A percentile compares a stretch with the other conserved stretches of the same genome.
Conservation (phyloP, 345 rosid species). For the Syzygium aromaticum region DNA sequence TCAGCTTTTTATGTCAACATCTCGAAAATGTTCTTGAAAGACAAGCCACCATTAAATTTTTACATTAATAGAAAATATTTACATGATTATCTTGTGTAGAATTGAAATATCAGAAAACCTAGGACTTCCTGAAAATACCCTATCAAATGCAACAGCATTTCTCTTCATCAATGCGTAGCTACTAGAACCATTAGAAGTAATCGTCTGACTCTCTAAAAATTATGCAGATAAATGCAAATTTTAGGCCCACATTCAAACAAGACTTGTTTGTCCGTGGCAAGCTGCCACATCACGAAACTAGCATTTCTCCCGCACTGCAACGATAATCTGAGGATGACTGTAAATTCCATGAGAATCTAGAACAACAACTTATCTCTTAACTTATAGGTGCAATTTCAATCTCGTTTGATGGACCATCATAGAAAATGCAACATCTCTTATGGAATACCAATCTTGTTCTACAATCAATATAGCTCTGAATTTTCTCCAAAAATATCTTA, state of each 20-base stretch:
- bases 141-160: background rate
- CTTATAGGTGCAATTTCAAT: background rate
- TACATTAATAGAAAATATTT: background rate
- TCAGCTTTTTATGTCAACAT: background rate
- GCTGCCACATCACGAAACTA: background rate
- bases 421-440: background rate
- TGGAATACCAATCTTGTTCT: background rate
- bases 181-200: background rate
- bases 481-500: background rate
- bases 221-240: background rate
- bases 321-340: background rate
- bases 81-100: background rate
- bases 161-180: background rate
- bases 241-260: background rate
- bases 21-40: background rate
- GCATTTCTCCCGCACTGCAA: background rate
- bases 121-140: background rate
- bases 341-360: background rate
- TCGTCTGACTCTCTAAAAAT: background rate
- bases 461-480: background rate
- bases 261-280: background rate
- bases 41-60: background rate
- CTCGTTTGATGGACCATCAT: background rate
- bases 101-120: background rate
- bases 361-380: background rate